Base-by-base conservation (phyloP, 139 green algal species). In the Yamagishiella unicocca region DNA sequence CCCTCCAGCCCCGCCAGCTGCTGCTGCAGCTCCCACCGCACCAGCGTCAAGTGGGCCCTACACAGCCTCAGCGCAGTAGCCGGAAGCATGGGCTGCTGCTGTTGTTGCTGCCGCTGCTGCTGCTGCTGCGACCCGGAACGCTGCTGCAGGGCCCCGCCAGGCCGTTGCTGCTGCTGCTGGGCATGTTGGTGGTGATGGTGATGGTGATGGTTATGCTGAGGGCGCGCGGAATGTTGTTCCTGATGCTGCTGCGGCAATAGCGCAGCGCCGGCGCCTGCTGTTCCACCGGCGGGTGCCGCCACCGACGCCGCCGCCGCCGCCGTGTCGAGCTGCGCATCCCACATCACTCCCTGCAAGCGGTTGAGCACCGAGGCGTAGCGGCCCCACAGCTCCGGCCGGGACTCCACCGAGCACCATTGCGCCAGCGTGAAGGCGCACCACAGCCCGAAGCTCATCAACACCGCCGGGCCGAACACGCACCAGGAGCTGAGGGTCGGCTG, bases 311-410 rank as follows among this genome's bases (percentile, higher is more conserved):
- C 76, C 46, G 73, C 43, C 10, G 45, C 50, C 72, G 79, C 62
- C 29, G 61, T 66, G 24, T 88, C 83, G 6, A 89, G 71, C 10
- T 27, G 33, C 33, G 90, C 43, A 9, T 86, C 81, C 4, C 73
- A 40, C 72, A 93, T 40, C 24, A 88, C 37, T 35, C 92, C 93
- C 89, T 96, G 94, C 75, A 96, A 89, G 45, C 88, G 71, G 84
- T 96, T 96, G 58, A 96, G 88, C 21, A 94, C 90, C 4, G 87
- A 45, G 2, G 90, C 88, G 79, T 96, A 96, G 22, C 81, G 83
- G 35, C 94, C 94, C 94, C 94, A 96, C 62, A 96, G 91, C 90
- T 96, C 94, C n/a, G 94, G 94, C 25, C 94, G 75, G 27, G 89
- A 85, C 80, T 96, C 94, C 55, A 90, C 90, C 86, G 79, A 25